These are phyloP conservation scores for Aspergillus japonicus DNA, from an alignment of 2,329 filamentous ascomycete genomes.

Conservation along the genomic window DNA sequence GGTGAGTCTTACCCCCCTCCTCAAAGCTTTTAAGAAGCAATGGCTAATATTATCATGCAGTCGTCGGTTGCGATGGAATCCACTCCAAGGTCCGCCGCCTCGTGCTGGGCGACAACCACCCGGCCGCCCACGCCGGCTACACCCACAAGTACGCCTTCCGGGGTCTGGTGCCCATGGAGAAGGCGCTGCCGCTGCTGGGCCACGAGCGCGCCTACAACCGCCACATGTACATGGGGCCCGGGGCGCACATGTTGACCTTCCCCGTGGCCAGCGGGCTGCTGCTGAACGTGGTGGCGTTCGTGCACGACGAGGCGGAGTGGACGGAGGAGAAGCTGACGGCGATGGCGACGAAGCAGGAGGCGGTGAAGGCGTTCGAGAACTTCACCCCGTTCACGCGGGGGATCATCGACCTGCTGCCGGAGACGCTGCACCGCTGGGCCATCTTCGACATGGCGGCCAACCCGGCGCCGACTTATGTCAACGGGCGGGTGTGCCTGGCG, in stretches of 20 bases:
- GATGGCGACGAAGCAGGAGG: conserved; percentile 6
- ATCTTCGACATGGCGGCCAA: conserved; percentile 10
- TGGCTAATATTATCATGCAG: conserved; percentile 1
- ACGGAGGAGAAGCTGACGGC: conserved; percentile 6
- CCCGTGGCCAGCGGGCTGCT: conserved; percentile 16
- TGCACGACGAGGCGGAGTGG: conserved; percentile 15
- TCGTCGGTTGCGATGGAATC: conserved; percentile 63
- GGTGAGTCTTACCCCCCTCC: too few species aligned
- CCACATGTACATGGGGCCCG: conserved; percentile 57
- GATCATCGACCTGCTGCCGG: conserved; percentile 42
- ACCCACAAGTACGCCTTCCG: conserved; percentile 61
- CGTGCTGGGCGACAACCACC: conserved; percentile 41
- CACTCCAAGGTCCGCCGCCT: conserved; percentile 52
- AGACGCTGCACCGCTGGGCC: conserved; percentile 13
- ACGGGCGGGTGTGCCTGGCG: conserved; percentile 8
- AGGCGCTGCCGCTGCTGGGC: conserved; percentile 51
- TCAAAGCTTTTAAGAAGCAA: too few species aligned
- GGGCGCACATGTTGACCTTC: conserved; percentile 60
- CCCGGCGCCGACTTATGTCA: conserved; percentile 2
- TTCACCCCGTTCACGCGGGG: conserved; percentile 46
- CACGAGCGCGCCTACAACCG: conserved; percentile 48
- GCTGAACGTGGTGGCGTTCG: conserved; percentile 24
- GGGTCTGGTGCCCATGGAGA: conserved; percentile 58
- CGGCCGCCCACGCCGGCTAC: conserved; percentile 50
- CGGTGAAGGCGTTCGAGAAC: conserved; percentile 1